Percentiles rank a stretch among this genome's conserved stretches.
These are phyloP conservation scores for Mariannaea elegans DNA, from an alignment of 2,329 filamentous ascomycete genomes.

Conservation along the genomic window DNA sequence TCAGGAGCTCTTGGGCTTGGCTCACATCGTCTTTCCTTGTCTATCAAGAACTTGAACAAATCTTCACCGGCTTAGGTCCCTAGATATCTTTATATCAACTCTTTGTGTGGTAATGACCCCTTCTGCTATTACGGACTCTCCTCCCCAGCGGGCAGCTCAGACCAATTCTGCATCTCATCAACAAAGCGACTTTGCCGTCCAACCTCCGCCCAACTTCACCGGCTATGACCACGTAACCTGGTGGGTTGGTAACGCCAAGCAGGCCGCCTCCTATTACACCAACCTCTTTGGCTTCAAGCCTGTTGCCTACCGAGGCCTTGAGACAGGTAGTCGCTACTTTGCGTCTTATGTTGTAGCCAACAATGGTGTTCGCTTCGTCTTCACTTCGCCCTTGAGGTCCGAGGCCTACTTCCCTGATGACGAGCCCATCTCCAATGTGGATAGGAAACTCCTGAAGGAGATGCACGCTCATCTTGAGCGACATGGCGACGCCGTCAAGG, in stretches of 20 bases:
- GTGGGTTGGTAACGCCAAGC: slow-evolving; percentile 97
- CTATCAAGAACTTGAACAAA: neutral
- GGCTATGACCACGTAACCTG: slow-evolving; percentile 95
- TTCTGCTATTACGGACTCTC: slow-evolving; percentile 63
- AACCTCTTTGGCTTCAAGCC: slow-evolving; percentile 86
- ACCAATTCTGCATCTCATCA: slow-evolving; percentile 43
- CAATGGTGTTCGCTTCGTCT: slow-evolving; percentile 79
- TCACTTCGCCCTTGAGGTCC: slow-evolving; percentile 82
- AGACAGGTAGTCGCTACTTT: slow-evolving; percentile 83
- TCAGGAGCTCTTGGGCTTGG: neutral
- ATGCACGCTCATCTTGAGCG: slow-evolving; percentile 85
- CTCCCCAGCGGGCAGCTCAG: slow-evolving; percentile 54
- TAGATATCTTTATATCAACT: slow-evolving; percentile 19
- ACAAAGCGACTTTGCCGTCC: slow-evolving; percentile 62
- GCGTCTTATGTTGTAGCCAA: slow-evolving; percentile 88
- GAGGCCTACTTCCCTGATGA: slow-evolving; percentile 61
- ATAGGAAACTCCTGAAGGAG: slow-evolving; percentile 72
- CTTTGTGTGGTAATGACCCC: slow-evolving; percentile 62
- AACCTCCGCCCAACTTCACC: slow-evolving; percentile 68
- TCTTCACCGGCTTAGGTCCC: slow-evolving; percentile 11
- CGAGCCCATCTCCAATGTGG: slow-evolving; percentile 69
- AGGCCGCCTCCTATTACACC: slow-evolving; percentile 89
- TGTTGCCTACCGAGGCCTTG: slow-evolving; percentile 85
- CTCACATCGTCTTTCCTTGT: neutral
- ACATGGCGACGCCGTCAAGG: slow-evolving; percentile 94